These are phyloP conservation scores for Calonectria crousiana DNA, from an alignment of 2,329 filamentous ascomycete species.

Conservation along the genomic window DNA sequence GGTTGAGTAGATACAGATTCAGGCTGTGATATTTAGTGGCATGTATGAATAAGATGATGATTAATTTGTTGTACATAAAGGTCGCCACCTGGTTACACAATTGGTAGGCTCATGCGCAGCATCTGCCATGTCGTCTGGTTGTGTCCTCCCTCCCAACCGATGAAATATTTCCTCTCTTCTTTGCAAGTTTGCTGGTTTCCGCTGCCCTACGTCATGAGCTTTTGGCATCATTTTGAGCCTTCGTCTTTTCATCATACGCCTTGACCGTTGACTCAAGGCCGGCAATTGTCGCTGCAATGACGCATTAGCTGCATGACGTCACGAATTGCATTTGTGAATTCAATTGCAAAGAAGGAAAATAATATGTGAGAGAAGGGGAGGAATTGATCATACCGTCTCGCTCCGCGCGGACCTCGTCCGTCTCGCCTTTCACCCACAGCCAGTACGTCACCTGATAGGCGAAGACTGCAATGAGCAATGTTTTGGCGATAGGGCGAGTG, in stretches of 20 bases:
- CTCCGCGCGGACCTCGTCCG: constrained; percentile 73
- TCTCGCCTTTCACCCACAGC: constrained; percentile 80
- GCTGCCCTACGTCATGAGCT: constrained; percentile 27
- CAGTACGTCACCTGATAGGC: constrained; percentile 85
- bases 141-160: too few species aligned
- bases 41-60: constrained; percentile 11
- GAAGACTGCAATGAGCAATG: constrained; percentile 79
- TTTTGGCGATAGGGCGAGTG: constrained; percentile 78
- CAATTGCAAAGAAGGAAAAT: not conserved
- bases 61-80: constrained; percentile 15
- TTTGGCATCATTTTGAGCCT: constrained; percentile 29
- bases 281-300: constrained; percentile 48
- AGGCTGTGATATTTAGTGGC: not conserved
- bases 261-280: constrained; percentile 54
- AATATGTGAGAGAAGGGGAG: constrained; percentile 28
- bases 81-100: not conserved
- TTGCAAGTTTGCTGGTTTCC: not conserved
- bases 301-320: not conserved
- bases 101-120: not conserved
- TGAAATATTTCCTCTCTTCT: too few species aligned
- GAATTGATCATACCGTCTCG: constrained; percentile 61
- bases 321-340: not conserved
- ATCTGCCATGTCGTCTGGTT: not conserved
- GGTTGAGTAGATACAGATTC: constrained; percentile 1
- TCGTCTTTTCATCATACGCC: constrained; percentile 46